A percentile compares a stretch with the other conserved stretches of the same genome.
Conservation (phyloP, 306 rosid species). For the Albizia julibrissin region DNA sequence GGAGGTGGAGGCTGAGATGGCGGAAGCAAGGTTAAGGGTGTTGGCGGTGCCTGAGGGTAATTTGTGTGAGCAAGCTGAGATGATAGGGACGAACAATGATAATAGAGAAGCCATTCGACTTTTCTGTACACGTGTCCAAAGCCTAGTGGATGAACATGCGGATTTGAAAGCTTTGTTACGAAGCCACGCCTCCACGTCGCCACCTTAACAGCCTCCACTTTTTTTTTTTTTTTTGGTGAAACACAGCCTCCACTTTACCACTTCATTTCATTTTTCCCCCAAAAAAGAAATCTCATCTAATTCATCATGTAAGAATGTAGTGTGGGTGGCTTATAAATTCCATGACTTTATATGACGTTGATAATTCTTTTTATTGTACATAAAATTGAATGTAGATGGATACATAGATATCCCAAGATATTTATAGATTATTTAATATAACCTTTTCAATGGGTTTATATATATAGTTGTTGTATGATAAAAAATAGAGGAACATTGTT, state of each 20-base stretch:
- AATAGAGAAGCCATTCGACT: slow-evolving; percentile 29
- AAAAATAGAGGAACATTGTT: no score
- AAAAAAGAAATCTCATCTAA: neutral
- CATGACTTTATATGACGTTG: neutral
- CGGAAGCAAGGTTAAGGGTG: neutral
- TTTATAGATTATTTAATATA: neutral
- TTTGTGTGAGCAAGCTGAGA: slow-evolving; percentile 34
- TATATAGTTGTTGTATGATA: no score
- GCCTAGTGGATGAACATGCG: neutral
- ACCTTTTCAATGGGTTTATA: neutral
- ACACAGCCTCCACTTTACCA: neutral
- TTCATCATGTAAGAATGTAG: neutral
- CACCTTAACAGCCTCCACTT: neutral
- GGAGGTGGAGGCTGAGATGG: neutral
- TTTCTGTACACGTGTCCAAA: neutral
- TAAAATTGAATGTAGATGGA: no score
- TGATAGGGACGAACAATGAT: slow-evolving; percentile 34
- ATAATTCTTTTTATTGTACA: neutral
- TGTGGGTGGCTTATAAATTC: neutral
- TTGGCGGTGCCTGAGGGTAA: slow-evolving; percentile 27
- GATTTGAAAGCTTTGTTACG: neutral
- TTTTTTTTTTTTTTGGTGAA: no score
- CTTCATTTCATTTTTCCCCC: neutral
- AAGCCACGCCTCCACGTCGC: neutral
- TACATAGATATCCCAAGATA: neutral